A percentile compares a stretch with the other conserved stretches of the same genome.
phyloP scores from a whole-genome alignment of 257 asterid genomes.

The Vinca minor region DNA sequence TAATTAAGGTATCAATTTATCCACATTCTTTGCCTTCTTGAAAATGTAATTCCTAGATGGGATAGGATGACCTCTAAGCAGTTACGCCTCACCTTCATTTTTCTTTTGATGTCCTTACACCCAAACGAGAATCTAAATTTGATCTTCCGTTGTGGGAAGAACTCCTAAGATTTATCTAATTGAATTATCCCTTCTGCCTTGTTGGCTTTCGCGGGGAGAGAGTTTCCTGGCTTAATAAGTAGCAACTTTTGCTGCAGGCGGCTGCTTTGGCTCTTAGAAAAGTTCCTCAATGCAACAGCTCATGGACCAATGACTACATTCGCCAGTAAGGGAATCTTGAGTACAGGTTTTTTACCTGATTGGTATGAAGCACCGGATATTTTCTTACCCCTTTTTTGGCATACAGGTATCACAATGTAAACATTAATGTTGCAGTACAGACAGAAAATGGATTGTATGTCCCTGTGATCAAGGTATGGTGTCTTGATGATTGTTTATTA shows the following conservation, averaged over 20 bases:
- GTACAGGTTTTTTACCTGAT: not conserved
- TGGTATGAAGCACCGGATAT: not conserved
- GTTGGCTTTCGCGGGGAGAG: not conserved
- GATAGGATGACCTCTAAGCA: not conserved
- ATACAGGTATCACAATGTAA: slow-evolving; percentile 76
- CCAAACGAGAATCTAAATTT: not conserved
- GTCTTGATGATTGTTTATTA: slow-evolving; percentile 4
- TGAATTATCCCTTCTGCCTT: not conserved
- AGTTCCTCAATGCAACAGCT: slow-evolving; percentile 96
- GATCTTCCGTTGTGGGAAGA: no score
- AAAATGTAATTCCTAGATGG: not conserved
- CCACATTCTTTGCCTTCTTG: not conserved
- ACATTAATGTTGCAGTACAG: slow-evolving; percentile 93
- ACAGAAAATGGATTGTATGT: slow-evolving; percentile 86
- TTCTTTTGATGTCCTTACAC: not conserved
- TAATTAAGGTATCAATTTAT: slow-evolving; percentile 61
- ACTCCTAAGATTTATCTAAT: no score
- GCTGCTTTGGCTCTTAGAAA: slow-evolving; percentile 96
- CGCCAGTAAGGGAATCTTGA: slow-evolving; percentile 71
- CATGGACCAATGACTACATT: slow-evolving; percentile 92
- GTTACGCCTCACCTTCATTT: not conserved
- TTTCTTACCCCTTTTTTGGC: slow-evolving; percentile 14
- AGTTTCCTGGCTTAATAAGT: not conserved
- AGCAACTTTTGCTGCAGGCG: slow-evolving; percentile 50
- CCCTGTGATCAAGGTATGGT: slow-evolving; percentile 69